Evolutionary conservation across 139 green algal genomes (phyloP), one percentile per base, ranked within the genome.

Genomic region (Mesostigma viride): DNA sequence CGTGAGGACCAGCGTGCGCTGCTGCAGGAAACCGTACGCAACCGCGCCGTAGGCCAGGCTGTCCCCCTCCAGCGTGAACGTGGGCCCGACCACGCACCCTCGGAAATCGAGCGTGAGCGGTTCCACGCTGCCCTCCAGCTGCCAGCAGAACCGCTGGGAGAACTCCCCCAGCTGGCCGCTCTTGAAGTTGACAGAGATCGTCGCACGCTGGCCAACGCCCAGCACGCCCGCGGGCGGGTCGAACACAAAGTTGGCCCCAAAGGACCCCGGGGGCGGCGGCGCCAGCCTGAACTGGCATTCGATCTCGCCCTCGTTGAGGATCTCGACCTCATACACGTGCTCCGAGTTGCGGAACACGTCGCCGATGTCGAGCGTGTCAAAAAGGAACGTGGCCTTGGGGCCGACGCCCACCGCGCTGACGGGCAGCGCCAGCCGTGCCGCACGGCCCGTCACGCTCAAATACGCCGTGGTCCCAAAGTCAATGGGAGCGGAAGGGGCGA

Each of bases 351-450:
- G 73, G 70, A 82, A 91, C 0, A 78, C 81, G 44, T 91, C 81
- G 31, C 87, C 87, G n/a, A 94, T 75, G 63, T 94, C 86, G 53
- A 94, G 73, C 11, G 81, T 44, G 57, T 88, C 85, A 65, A 89
- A 91, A 26, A 66, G 77, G 72, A 94, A 90, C 17, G 87, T 67
- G 3, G 79, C 81, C 2, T 81, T 64, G 0, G 87, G 85, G 30
- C 73, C 75, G 36, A 65, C 46, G 30, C 69, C 81, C 64, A 87
- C 70, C 31, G 81, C 83, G 40, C 67, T 20, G 22, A 65, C 14
- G 8, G 11, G 5, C 58, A 65, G 27, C 26, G 58, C 17, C 26
- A 65, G 14, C 22, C 58, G 30, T n/a, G 8, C n/a, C 53, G 53
- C 53, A 32, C 53, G 14, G n/a, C 53, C 86, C 51, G 82, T 60